Evolutionary conservation across 345 rosid genomes (phyloP), one percentile per base, ranked within the genome.

Genomic region (Pistacia integerrima): DNA sequence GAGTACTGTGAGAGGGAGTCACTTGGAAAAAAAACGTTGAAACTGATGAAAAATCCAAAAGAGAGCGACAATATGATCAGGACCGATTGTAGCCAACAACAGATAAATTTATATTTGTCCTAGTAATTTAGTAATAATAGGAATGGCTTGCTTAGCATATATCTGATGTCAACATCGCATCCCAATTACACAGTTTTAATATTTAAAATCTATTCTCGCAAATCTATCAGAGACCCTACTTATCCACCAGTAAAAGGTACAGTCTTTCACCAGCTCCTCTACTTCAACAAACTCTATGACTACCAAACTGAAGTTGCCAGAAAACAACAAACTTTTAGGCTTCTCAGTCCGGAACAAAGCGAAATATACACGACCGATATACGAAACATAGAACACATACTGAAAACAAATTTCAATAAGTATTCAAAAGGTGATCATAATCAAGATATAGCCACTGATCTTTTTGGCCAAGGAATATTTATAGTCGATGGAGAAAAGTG

Each of bases 401-500:
- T 90, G 57, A 92, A 88, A 76, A 81, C 91, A 6, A 82, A 73
- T 1, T 94, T 90, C n/a, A 87, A 84, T 8, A 78, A 64, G 25
- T 91, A 89, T 59, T 70, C 73, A 1, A 94, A 90, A 72, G 97
- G 98, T 4, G 46, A 36, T 5, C 16, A 10, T 17, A 67, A 74
- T 63, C 74, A 75, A 3, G 82, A 76, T 33, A 75, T 87, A 7
- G 8, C 77, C 0, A 63, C 17, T 0, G 93, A 92, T 67, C 81
- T 94, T 69, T 70, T 92, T 6, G 97, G 98, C 25, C 81, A 88
- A 28, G 97, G 98, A 28, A 91, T 94, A 1, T 91, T 91, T 33
- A 78, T 76, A 18, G 97, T 82, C 46, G 92, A 94, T 75, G 97
- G 97, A 17, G 94, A 89, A 2, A 91, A 85, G 74, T 94, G 97